These are phyloP conservation scores for Colletotrichum limetticola DNA, from an alignment of 2,329 filamentous ascomycete genomes.

Conservation along the genomic window DNA sequence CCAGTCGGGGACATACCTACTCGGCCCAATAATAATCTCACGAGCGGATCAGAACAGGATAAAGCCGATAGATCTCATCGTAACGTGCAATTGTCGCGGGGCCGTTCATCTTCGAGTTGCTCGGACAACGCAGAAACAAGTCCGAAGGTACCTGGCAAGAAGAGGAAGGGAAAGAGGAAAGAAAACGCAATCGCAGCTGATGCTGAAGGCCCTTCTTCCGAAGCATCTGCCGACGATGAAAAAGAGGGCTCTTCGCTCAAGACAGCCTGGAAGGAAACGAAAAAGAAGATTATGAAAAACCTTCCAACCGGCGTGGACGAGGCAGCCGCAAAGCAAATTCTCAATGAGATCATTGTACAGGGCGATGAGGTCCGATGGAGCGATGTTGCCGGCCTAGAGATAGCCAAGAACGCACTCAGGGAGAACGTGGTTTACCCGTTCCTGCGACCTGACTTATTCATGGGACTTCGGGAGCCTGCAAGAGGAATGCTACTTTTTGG, in stretches of 20 bases:
- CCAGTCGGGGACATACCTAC: neutral
- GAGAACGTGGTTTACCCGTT: constrained; percentile 98
- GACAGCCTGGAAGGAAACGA: constrained; percentile 69
- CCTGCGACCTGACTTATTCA: constrained; percentile 92
- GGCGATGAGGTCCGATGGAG: constrained; percentile 96
- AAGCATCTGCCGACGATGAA: constrained; percentile 49
- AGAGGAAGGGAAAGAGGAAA: constrained; percentile 42
- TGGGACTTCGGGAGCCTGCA: constrained; percentile 92
- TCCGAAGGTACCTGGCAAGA: neutral
- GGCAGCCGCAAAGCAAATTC: constrained; percentile 85
- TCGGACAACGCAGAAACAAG: neutral
- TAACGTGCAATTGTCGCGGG: neutral
- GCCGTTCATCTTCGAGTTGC: constrained; percentile 16
- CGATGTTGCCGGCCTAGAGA: constrained; percentile 90
- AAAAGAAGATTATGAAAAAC: constrained; percentile 76
- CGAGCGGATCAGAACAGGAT: constrained; percentile 27
- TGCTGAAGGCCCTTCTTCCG: constrained; percentile 59
- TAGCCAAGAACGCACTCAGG: constrained; percentile 90
- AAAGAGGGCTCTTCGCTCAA: constrained; percentile 53
- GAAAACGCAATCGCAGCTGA: constrained; percentile 50
- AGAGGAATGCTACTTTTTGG: constrained; percentile 96
- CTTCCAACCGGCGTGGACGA: constrained; percentile 86
- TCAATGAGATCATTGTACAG: constrained; percentile 95
- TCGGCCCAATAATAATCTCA: neutral
- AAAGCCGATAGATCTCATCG: neutral